phyloP scores from a whole-genome alignment of 1,284 basidiomycete species.

The Prillingera fragicola region DNA sequence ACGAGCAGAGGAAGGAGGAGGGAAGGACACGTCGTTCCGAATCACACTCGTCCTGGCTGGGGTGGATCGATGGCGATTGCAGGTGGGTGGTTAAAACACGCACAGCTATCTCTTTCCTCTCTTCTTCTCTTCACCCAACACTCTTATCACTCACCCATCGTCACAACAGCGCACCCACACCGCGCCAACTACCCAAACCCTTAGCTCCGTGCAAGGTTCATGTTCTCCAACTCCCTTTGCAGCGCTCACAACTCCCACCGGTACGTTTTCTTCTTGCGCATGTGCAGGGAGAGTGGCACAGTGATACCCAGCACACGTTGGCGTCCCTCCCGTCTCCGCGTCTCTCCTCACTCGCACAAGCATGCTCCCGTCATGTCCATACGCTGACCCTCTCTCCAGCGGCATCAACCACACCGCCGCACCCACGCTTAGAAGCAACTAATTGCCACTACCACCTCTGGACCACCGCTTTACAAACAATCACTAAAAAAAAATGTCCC shows the following conservation, averaged over 20 bases:
- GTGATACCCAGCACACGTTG: not conserved
- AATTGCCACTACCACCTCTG: conserved; percentile 19
- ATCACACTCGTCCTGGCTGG: too few relatives aligned
- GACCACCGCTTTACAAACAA: conserved; percentile 7
- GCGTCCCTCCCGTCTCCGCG: conserved; percentile 7
- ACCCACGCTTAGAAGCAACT: conserved; percentile 37
- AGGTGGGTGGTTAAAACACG: too few relatives aligned
- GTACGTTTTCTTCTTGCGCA: conserved; percentile 19
- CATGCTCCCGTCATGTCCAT: not conserved
- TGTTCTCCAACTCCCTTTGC: conserved; percentile 46
- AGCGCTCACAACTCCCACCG: conserved; percentile 45
- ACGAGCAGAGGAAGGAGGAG: too few relatives aligned
- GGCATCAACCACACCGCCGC: conserved; percentile 49
- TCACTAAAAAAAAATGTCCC: conserved; percentile 39
- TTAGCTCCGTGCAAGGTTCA: too few relatives aligned
- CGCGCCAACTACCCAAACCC: too few relatives aligned
- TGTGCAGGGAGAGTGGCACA: not conserved
- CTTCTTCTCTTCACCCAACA: too few relatives aligned
- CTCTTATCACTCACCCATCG: too few relatives aligned
- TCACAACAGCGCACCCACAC: too few relatives aligned
- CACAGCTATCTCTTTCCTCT: too few relatives aligned
- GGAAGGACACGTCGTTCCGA: too few relatives aligned
- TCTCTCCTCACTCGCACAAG: conserved; percentile 36
- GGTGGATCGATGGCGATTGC: too few relatives aligned
- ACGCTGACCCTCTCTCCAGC: conserved; percentile 27